phyloP scores from a whole-genome alignment of 2,329 filamentous ascomycete species.

The Aspergillus intermedius region DNA sequence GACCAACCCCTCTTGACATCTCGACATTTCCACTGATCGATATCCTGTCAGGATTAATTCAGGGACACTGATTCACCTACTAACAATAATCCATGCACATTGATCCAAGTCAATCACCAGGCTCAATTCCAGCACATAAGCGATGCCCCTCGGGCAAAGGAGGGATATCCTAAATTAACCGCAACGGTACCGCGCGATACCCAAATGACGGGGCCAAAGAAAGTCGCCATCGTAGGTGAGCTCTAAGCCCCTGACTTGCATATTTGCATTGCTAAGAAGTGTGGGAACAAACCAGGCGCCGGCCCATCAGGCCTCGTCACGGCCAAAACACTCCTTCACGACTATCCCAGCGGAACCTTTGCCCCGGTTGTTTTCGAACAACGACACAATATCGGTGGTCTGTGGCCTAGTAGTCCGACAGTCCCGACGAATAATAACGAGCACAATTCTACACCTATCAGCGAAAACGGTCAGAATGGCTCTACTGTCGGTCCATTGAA shows the following conservation, averaged over 20 bases:
- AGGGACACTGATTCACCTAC: no score
- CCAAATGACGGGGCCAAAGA: constrained; percentile 31
- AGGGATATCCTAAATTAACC: constrained; percentile 3
- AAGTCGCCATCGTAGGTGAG: constrained; percentile 49
- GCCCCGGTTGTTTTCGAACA: constrained; percentile 65
- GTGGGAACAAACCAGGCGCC: constrained; percentile 45
- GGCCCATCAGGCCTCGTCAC: constrained; percentile 63
- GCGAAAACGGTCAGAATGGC: neutral
- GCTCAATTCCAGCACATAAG: neutral
- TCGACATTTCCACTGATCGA: neutral
- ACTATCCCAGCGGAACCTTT: constrained; percentile 50
- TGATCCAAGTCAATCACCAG: no score
- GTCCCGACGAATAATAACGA: constrained; percentile 10
- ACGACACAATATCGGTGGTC: constrained; percentile 60
- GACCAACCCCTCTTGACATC: neutral
- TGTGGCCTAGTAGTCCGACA: constrained; percentile 62
- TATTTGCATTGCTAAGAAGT: neutral
- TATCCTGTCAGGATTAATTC: no score
- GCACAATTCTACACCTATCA: neutral
- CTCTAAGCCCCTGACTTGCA: neutral
- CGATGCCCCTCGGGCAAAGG: neutral
- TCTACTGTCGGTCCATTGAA: constrained; percentile 42
- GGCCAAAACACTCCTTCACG: constrained; percentile 65
- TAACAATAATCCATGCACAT: neutral
- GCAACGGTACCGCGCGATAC: neutral